Base-by-base conservation (phyloP, 1,284 basidiomycete species). In the Mycena citricolor region DNA sequence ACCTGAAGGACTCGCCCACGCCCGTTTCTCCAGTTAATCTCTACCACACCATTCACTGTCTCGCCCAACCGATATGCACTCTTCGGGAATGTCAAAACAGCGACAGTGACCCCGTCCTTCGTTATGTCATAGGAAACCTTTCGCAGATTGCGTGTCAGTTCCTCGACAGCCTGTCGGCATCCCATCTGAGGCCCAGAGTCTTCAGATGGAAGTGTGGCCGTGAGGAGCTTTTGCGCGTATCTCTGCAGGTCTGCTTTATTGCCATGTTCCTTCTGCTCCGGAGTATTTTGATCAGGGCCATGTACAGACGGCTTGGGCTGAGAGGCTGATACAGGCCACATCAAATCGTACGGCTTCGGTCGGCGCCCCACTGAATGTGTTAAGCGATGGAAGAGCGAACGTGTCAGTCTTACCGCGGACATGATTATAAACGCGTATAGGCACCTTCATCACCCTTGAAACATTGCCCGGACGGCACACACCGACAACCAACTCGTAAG, bases 71-170 rank as follows among this genome's bases (percentile, higher is more conserved):
- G 70, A 64, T 90, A 95, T 2, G 87, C 86, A 29, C 84, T 84
- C 67, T 95, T 97, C 30, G 88, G 81, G 52, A 97, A 87, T 0
- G 92, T 94, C n/a, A 97, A 66, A 21, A 89, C 83, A 2, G 93
- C 92, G 40, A 95, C 90, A 32, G 83, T 80, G 38, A 87, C 77
- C 1, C 88, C 90, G 36, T 94, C 89, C 68, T 95, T 94, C 58
- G 83, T 86, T 48, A 97, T 91, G 65, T 97, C 93, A 65, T 90
- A 95, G 0, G 91, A 93, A 24, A 86, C 78, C 73, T 95, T 97
- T 61, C 84, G 86, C 1, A 90, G 85, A 59, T 90, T 90, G 30
- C 93, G 71, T 12, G 91, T 93, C 32, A 95, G 68, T 33, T 95
- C 83, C 67, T 97, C 93, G 1, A 97, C 90, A 0, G 91, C 91